Evolutionary conservation across 495 filamentous ascomycete genomes (phyloP).

Genomic region (Penicillium subrubescens): DNA sequence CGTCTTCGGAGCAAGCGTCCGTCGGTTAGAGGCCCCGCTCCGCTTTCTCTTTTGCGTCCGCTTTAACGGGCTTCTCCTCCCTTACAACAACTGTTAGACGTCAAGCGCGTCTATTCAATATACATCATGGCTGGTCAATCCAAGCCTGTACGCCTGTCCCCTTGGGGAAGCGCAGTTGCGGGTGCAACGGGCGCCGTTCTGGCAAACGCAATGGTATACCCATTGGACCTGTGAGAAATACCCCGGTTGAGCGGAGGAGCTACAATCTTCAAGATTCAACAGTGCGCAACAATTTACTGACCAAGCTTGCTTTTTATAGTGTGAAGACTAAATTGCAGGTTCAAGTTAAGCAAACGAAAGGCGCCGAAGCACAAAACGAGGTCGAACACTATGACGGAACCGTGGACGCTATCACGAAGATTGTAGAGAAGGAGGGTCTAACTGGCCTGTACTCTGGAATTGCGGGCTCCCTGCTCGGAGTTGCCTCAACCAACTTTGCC

Average conservation of each 20-base stretch:
- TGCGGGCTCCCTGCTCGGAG: slow-evolving; percentile 80
- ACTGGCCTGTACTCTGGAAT: slow-evolving; percentile 88
- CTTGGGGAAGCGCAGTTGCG: slow-evolving; percentile 91
- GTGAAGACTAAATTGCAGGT: slow-evolving; percentile 98
- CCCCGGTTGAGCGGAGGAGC: not conserved
- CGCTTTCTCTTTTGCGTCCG: slow-evolving; percentile 27
- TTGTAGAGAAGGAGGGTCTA: slow-evolving; percentile 78
- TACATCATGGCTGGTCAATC: slow-evolving; percentile 75
- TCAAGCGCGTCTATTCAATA: slow-evolving; percentile 7
- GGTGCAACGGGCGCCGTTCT: slow-evolving; percentile 92
- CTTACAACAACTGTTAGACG: slow-evolving; percentile 5
- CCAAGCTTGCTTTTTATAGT: slow-evolving; percentile 45
- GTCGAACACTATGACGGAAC: slow-evolving; percentile 80
- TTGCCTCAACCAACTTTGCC: slow-evolving; percentile 97
- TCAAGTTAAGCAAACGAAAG: slow-evolving; percentile 69
- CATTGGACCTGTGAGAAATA: slow-evolving; percentile 78
- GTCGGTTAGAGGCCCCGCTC: slow-evolving; percentile 24
- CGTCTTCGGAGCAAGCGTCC: slow-evolving; percentile 17
- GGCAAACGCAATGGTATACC: slow-evolving; percentile 95
- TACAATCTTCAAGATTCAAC: not conserved
- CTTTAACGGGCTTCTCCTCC: slow-evolving; percentile 7
- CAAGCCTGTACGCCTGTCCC: slow-evolving; percentile 75
- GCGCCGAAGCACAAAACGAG: slow-evolving; percentile 39
- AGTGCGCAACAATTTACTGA: slow-evolving; percentile 6
- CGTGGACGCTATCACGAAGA: slow-evolving; percentile 84